Evolutionary conservation across 305 asterid genomes (phyloP), one percentile per base, ranked within the genome.

Genomic region (Solanum hybrid): DNA sequence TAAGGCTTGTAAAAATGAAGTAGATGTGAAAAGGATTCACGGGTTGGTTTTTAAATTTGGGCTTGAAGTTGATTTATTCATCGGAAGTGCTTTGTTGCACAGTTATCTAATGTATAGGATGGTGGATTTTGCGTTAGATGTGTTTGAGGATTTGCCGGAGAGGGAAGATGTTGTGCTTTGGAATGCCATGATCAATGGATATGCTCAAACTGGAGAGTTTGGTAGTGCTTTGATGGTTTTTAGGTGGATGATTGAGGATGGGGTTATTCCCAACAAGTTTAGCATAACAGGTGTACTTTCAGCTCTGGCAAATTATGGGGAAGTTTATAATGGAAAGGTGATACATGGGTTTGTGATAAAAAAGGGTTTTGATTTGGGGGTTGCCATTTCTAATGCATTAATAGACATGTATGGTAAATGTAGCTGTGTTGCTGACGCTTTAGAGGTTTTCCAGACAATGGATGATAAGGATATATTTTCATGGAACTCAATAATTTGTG

Each of bases 341-440:
- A 78, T 95, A 89, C 99, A 97, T 76, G 93, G 93, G 5, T 92
- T 95, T 31, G 93, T 93, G 11, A 88, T 94, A 27, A 97, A 95
- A 88, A 90, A 86, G 92, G 95, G 98, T 36, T 93, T 91, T 79
- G 92, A 88, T 89, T 89, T 36, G 19, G 95, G 94, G 56, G 78
- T 93, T 80, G 96, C 94, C 10, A 94, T 94, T 90, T 90, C 81
- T 86, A 97, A 97, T 91, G 95, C 96, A 3, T 91, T 97, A 72
- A 93, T 96, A 89, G 99, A 96, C 92, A 93, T 96, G 97, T 97
- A 96, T 82, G 99, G 98, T 77, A 97, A 97, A 92, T 94, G 99
- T 90, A 90, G 91, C 80, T 91, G 91, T 26, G 91, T 94, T 66
- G 56, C 66, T 27, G 94, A 95, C 90, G 98, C 99, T 26, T 40